phyloP scores from a whole-genome alignment of 2,329 filamentous ascomycete species.

The Ascochyta viciae-villosae region DNA sequence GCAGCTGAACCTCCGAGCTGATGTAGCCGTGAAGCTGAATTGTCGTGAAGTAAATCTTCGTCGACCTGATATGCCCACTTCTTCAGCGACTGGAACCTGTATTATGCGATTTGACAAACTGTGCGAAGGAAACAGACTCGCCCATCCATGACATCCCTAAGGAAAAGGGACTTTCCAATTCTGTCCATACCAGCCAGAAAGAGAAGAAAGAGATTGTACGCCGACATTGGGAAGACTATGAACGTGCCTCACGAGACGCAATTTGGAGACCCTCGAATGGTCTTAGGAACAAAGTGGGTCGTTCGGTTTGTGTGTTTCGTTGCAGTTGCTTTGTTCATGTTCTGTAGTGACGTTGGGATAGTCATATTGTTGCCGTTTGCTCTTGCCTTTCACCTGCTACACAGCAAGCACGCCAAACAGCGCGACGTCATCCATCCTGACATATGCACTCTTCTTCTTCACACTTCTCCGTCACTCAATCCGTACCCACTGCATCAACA shows the following conservation, averaged over 20 bases:
- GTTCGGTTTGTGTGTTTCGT: not conserved
- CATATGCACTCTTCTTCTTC: not conserved
- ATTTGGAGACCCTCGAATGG: not conserved
- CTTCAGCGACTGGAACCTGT: not conserved
- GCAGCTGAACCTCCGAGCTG: not conserved
- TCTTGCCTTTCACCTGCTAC: constrained; percentile 3
- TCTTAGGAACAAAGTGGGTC: too few relatives aligned
- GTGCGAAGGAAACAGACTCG: not conserved
- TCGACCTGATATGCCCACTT: not conserved
- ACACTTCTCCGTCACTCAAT: not conserved
- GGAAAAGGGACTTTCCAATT: not conserved
- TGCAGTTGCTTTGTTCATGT: not conserved
- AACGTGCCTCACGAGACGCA: not conserved
- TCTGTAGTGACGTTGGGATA: not conserved
- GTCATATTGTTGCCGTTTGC: not conserved
- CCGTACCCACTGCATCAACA: not conserved
- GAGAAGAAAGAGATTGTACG: not conserved
- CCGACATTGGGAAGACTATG: not conserved
- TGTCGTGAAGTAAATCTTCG: not conserved
- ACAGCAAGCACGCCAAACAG: not conserved
- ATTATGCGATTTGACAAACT: not conserved
- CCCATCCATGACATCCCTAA: not conserved
- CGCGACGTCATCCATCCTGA: constrained; percentile 1
- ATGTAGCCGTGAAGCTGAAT: not conserved
- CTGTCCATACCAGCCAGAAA: not conserved